phyloP scores from a whole-genome alignment of 352 stramenopile genomes.

The Phytophthora niederhauseri region DNA sequence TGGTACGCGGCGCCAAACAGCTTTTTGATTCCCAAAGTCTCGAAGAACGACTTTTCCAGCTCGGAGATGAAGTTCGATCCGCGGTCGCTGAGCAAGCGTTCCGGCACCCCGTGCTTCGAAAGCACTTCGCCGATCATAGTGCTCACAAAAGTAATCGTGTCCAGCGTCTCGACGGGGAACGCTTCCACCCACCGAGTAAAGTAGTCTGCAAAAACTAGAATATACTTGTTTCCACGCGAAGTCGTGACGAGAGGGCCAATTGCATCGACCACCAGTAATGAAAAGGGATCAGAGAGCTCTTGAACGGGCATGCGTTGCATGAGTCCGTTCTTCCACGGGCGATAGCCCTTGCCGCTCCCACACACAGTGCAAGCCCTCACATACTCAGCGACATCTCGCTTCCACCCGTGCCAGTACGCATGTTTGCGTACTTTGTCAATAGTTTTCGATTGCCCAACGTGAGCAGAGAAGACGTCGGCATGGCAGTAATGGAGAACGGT shows the following conservation, averaged over 20 bases:
- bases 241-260: neutral
- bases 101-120: neutral
- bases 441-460: slow-evolving; percentile 6
- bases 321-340: slow-evolving; percentile 1
- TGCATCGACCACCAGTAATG: neutral
- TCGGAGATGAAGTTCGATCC: slow-evolving; percentile 7
- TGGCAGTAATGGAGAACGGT: slow-evolving; percentile 22
- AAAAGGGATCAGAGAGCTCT: slow-evolving; percentile 1
- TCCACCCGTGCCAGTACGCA: slow-evolving; percentile 1
- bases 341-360: neutral
- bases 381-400: neutral
- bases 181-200: neutral
- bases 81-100: slow-evolving; percentile 4
- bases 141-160: neutral
- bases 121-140: slow-evolving; percentile 5
- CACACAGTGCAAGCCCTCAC: neutral
- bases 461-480: neutral
- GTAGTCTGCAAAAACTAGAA: neutral
- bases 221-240: neutral
- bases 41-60: slow-evolving; percentile 6
- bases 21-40: slow-evolving; percentile 11
- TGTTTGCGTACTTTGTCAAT: slow-evolving; percentile 4
- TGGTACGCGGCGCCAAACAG: neutral
- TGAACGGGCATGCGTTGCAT: slow-evolving; percentile 12
- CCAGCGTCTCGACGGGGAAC: neutral